These are phyloP conservation scores for Miamiensis avidus DNA, from an alignment of 169 alveolate species.

Conservation along the genomic window DNA sequence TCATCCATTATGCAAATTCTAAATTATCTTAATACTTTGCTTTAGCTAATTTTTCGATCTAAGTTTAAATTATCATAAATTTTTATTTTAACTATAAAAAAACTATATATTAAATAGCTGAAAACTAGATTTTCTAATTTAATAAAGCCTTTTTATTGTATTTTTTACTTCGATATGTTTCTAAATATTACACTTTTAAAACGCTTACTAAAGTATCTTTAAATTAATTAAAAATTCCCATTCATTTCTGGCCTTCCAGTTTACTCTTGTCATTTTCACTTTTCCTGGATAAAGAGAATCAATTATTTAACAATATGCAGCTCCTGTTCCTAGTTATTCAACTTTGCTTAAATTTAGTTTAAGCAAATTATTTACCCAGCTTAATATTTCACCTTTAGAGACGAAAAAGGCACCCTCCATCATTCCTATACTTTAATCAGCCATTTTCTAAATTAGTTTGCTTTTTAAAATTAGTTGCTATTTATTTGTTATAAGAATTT, in stretches of 20 bases:
- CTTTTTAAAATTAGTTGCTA: neutral
- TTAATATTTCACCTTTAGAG: constrained; percentile 88
- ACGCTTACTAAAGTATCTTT: constrained; percentile 48
- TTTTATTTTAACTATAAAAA: neutral
- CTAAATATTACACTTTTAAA: constrained; percentile 46
- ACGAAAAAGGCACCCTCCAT: constrained; percentile 92
- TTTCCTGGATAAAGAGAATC: constrained; percentile 57
- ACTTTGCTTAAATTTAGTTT: constrained; percentile 45
- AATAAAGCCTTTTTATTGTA: neutral
- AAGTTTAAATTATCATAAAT: neutral
- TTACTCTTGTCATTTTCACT: constrained; percentile 49
- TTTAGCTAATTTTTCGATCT: constrained; percentile 27
- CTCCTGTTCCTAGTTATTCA: constrained; percentile 55
- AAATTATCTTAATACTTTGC: constrained; percentile 17
- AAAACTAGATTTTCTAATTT: no score
- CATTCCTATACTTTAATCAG: constrained; percentile 58
- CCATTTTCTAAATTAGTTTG: neutral
- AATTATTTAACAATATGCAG: constrained; percentile 53
- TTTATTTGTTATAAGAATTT: no score
- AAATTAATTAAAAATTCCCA: constrained; percentile 56
- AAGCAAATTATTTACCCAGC: constrained; percentile 86
- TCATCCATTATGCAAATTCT: constrained; percentile 28
- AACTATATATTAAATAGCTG: neutral
- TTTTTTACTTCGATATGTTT: constrained; percentile 47
- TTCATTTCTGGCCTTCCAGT: constrained; percentile 65